phyloP scores from a whole-genome alignment of 2,329 filamentous ascomycete genomes.

The Fusarium mexicanum region DNA sequence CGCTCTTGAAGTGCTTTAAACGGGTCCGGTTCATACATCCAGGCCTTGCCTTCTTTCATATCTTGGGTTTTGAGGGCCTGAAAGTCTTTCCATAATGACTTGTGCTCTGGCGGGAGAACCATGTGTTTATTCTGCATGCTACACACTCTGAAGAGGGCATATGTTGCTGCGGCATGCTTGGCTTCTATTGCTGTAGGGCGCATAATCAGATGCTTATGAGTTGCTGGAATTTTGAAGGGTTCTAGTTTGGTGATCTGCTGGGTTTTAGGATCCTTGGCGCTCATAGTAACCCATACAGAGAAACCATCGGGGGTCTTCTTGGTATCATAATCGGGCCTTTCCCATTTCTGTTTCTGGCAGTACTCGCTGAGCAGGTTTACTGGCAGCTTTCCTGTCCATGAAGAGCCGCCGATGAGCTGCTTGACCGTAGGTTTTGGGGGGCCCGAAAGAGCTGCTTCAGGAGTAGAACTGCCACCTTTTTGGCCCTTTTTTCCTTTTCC shows the following conservation, averaged over 20 bases:
- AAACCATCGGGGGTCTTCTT: conserved; percentile 77
- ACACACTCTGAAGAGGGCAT: conserved; percentile 88
- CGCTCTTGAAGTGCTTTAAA: conserved; percentile 83
- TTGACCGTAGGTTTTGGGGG: conserved; percentile 72
- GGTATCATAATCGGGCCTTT: conserved; percentile 90
- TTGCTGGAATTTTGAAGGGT: conserved; percentile 81
- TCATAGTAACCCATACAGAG: conserved; percentile 84
- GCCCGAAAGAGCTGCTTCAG: conserved; percentile 50
- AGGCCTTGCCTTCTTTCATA: conserved; percentile 76
- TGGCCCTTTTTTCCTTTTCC: conserved; percentile 55
- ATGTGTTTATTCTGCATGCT: conserved; percentile 97
- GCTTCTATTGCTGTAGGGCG: conserved; percentile 88
- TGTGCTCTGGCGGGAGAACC: conserved; percentile 91
- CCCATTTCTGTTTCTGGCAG: conserved; percentile 96
- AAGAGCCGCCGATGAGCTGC: conserved; percentile 91
- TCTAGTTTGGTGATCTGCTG: conserved; percentile 78
- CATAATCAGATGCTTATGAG: conserved; percentile 78
- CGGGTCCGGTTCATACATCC: conserved; percentile 96
- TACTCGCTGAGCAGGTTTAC: conserved; percentile 94
- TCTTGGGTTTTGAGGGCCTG: conserved; percentile 83
- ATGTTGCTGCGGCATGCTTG: conserved; percentile 91
- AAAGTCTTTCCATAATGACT: conserved; percentile 92
- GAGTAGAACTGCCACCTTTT: conserved; percentile 43
- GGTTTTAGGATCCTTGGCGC: conserved; percentile 81
- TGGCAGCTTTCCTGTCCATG: conserved; percentile 97